Evolutionary conservation across 306 rosid genomes (phyloP), one percentile per base, ranked within the genome.

Genomic region (Rosa chinensis): DNA sequence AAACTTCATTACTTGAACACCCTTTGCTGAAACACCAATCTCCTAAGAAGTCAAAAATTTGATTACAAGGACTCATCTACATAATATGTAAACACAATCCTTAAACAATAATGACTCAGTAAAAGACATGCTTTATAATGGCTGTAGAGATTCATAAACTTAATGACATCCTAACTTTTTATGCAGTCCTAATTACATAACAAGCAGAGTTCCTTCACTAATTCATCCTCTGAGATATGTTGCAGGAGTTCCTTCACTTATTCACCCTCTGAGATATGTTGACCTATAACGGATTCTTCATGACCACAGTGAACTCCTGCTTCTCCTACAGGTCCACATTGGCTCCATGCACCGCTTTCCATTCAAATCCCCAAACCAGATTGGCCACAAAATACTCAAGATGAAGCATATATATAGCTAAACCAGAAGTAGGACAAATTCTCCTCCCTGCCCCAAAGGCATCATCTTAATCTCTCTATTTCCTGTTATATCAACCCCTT

Each of bases 401-500:
- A 21, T 78, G 85, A 58, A 82, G 85, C 47, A 82, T 17, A 1
- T n/a, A n/a, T n/a, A n/a, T n/a, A n/a, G 82, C 85, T 64, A 82
- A n/a, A 2, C 28, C 71, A 18, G 2, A 37, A 5, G 72, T 82
- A 0, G 85, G 85, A 23, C 85, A 78, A 4, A 78, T 78, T 32
- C 85, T 77, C 79, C 85, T 53, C n/a, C 85, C 85, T 1, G 16
- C 85, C n/a, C n/a, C n/a, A n/a, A n/a, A n/a, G n/a, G n/a, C n/a
- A n/a, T n/a, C n/a, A n/a, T n/a, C n/a, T n/a, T n/a, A n/a, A n/a
- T n/a, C n/a, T n/a, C n/a, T n/a, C n/a, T n/a, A n/a, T n/a, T n/a
- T n/a, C n/a, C n/a, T n/a, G n/a, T n/a, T n/a, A n/a, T n/a, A n/a
- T n/a, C n/a, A n/a, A n/a, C n/a, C n/a, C n/a, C n/a, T n/a, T n/a